These are phyloP conservation scores for Sarcodon aspratus DNA, from an alignment of 768 basidiomycete species.

Conservation along the genomic window DNA sequence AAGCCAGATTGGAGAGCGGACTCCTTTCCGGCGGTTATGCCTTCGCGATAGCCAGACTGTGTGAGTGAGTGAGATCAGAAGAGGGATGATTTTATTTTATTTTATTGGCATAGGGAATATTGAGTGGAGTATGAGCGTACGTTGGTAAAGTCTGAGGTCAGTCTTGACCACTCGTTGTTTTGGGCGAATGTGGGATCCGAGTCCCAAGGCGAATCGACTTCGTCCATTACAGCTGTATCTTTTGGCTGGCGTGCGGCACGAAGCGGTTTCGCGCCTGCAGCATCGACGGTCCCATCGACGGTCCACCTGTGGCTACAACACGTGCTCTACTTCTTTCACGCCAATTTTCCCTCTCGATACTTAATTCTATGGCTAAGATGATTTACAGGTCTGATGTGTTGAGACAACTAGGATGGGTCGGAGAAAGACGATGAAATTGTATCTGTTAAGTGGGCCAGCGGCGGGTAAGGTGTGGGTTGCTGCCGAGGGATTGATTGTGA, in stretches of 20 bases:
- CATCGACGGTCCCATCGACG: no score
- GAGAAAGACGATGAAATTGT: background rate
- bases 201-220: conserved; percentile 48
- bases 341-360: no score
- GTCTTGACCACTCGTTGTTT: conserved; percentile 56
- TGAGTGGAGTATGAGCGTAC: conserved; percentile 23
- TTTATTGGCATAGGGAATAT: background rate
- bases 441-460: conserved; percentile 15
- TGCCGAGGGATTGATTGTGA: conserved; percentile 33
- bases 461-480: conserved; percentile 51
- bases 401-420: background rate
- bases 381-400: background rate
- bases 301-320: no score
- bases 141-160: conserved; percentile 62
- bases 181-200: conserved; percentile 25
- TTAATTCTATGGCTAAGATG: no score
- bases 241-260: no score
- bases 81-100: no score
- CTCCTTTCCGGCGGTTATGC: conserved; percentile 89
- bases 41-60: conserved; percentile 93
- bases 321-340: no score
- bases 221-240: background rate
- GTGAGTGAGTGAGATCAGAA: background rate
- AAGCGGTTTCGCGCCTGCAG: no score
- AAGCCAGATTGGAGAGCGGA: conserved; percentile 82